Evolutionary conservation across 108 stramenopile species (phyloP).

Genomic region (Bacterosira constricta): DNA sequence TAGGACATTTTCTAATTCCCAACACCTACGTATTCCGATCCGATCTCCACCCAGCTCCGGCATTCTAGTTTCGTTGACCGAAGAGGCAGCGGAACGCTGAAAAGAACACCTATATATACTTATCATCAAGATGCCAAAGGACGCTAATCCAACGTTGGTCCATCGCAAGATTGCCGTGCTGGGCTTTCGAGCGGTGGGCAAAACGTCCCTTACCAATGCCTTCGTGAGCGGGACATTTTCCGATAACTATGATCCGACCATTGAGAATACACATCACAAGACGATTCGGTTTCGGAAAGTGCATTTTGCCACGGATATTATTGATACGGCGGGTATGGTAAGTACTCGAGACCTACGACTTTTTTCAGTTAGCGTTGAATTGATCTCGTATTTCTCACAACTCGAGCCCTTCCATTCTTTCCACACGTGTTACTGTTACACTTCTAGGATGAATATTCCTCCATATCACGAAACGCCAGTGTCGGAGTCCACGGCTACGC

Average conservation of each 20-base stretch:
- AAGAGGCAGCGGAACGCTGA: no score
- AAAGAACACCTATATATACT: no score
- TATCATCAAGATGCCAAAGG: conserved; percentile 36
- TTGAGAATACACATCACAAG: conserved; percentile 85
- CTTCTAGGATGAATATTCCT: conserved; percentile 81
- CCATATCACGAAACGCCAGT: conserved; percentile 85
- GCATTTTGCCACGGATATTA: conserved; percentile 91
- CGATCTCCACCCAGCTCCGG: no score
- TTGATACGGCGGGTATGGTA: conserved; percentile 94
- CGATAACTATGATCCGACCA: conserved; percentile 87
- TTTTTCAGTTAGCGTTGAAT: no score
- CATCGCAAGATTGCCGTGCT: conserved; percentile 88
- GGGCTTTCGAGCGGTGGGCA: conserved; percentile 89
- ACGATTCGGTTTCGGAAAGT: conserved; percentile 88
- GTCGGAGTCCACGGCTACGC: conserved; percentile 89
- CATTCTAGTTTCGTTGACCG: no score
- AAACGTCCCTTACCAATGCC: conserved; percentile 76
- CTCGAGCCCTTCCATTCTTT: background rate
- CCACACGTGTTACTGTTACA: background rate
- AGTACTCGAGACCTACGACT: background rate
- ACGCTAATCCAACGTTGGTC: conserved; percentile 63
- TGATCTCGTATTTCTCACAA: no score
- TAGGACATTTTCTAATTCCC: no score
- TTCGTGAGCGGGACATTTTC: conserved; percentile 86
- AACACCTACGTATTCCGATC: no score